These are phyloP conservation scores for Macadamia tetraphylla DNA, from an alignment of 164 flowering plant species.

Conservation along the genomic window DNA sequence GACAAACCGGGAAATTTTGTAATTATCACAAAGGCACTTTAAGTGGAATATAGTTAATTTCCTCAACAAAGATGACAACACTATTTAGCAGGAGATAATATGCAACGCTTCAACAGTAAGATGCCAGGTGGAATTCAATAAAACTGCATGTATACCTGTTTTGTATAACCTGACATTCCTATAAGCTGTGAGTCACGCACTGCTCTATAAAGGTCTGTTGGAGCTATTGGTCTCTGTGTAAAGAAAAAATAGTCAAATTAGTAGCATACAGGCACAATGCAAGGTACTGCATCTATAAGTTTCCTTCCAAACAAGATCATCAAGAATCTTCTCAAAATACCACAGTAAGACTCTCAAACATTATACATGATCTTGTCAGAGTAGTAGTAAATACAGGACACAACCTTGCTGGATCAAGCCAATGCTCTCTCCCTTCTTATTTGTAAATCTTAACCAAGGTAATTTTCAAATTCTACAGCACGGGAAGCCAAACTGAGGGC, in stretches of 20 bases:
- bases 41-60: neutral
- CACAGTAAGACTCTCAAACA: too few species aligned
- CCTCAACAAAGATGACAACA: neutral
- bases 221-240: conserved; percentile 79
- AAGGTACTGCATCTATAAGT: neutral
- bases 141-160: conserved; percentile 46
- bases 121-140: neutral
- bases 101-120: neutral
- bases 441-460: too few species aligned
- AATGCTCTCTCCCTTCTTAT: too few species aligned
- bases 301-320: too few species aligned
- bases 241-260: conserved; percentile 9
- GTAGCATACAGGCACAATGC: neutral
- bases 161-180: conserved; percentile 87
- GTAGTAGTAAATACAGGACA: too few species aligned
- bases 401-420: too few species aligned
- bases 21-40: neutral
- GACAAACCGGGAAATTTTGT: neutral
- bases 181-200: conserved; percentile 83
- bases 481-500: too few species aligned
- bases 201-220: conserved; percentile 66
- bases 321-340: too few species aligned
- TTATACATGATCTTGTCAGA: too few species aligned
- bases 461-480: too few species aligned
- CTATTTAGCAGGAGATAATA: neutral